Percentiles rank a stretch among this genome's conserved stretches.
Evolutionary conservation across 2,329 filamentous ascomycete genomes (phyloP).

Genomic region (Grosmannia penicillata): DNA sequence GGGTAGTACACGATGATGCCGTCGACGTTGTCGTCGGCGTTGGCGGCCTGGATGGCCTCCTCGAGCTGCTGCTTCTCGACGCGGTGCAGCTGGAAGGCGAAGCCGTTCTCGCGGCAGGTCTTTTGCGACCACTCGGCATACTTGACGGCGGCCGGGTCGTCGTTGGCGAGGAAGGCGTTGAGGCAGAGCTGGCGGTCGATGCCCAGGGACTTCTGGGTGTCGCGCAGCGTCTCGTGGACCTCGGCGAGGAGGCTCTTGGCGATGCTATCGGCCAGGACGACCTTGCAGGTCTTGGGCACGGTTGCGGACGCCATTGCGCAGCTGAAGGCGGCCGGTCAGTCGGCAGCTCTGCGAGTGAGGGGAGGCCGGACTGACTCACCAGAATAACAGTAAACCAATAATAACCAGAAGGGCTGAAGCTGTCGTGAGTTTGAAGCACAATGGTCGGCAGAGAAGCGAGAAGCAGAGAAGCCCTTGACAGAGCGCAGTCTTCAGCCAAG

Average conservation of each 20-base stretch:
- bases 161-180: conserved; percentile 83
- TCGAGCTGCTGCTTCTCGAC: conserved; percentile 82
- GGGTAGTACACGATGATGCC: conserved; percentile 98
- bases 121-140: conserved; percentile 97
- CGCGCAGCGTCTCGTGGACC: conserved; percentile 59
- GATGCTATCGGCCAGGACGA: conserved; percentile 76
- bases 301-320: conserved; percentile 26
- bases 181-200: conserved; percentile 50
- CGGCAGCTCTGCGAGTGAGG: too few species aligned
- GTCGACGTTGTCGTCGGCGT: conserved; percentile 61
- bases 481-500: too few species aligned
- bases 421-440: too few species aligned
- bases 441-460: too few species aligned
- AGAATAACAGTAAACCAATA: too few species aligned
- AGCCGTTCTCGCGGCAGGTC: conserved; percentile 90
- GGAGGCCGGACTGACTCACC: too few species aligned
- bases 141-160: conserved; percentile 77
- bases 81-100: conserved; percentile 72
- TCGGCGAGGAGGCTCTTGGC: conserved; percentile 69
- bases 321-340: too few species aligned
- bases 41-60: conserved; percentile 74
- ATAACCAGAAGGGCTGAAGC: too few species aligned
- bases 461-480: too few species aligned
- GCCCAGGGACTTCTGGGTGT: conserved; percentile 41
- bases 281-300: conserved; percentile 67